A percentile compares a stretch with the other conserved stretches of the same genome.
These are phyloP conservation scores for Nepenthes alata DNA, from an alignment of 179 eudicot species.

Conservation along the genomic window DNA sequence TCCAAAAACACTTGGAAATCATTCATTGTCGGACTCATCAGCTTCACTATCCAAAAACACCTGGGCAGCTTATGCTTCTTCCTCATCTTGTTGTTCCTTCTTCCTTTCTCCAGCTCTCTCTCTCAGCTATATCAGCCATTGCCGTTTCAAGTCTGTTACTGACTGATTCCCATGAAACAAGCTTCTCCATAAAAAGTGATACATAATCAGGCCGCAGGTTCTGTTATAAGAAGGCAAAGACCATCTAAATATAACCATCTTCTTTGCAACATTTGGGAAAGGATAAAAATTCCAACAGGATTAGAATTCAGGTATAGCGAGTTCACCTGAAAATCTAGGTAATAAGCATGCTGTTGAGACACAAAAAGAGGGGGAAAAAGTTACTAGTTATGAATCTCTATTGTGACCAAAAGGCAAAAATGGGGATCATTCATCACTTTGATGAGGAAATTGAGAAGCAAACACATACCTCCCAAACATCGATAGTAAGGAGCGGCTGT, in stretches of 20 bases:
- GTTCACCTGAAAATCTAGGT: slow-evolving; percentile 78
- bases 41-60: slow-evolving; percentile 25
- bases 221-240: slow-evolving; percentile 26
- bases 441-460: neutral
- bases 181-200: slow-evolving; percentile 68
- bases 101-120: slow-evolving; percentile 31
- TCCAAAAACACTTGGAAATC: neutral
- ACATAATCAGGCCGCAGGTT: slow-evolving; percentile 78
- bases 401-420: neutral
- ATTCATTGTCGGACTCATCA: slow-evolving; percentile 20
- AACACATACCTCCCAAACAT: slow-evolving; percentile 73
- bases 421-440: neutral
- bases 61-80: slow-evolving; percentile 11
- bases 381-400: neutral
- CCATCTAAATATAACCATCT: neutral
- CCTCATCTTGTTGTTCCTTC: slow-evolving; percentile 24
- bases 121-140: slow-evolving; percentile 40
- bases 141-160: slow-evolving; percentile 69
- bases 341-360: slow-evolving; percentile 71
- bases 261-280: neutral
- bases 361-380: slow-evolving; percentile 3
- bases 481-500: slow-evolving; percentile 92
- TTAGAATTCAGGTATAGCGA: neutral
- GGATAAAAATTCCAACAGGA: neutral
- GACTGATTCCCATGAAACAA: slow-evolving; percentile 88